Evolutionary conservation across 805 yeast species (phyloP), one percentile per base, ranked within the genome.

Genomic region (Pichia occidentalis): DNA sequence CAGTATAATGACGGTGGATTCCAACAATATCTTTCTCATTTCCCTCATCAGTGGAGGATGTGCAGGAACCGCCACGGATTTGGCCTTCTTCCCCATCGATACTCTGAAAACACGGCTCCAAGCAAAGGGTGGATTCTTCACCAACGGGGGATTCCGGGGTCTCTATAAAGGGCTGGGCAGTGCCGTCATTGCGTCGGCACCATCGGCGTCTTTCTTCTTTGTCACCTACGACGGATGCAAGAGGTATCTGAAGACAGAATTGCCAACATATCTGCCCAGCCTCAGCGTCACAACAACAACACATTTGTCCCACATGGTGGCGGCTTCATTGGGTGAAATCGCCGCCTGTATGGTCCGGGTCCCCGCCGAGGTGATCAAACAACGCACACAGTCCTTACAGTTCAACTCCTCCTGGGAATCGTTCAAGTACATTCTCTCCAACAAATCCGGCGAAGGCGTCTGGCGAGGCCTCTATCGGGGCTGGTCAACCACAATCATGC

Each of bases 331-430:
- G 11, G 98, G 98, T 40, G 99, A 92, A 55, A 68, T 87, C 12
- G 81, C 92, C 1, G 98, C 98, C 0, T 92, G 99, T 59, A 61
- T 81, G 41, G 92, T 92, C 2, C 69, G 99, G 41, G 99, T 92
- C 1, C 99, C 99, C 0, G 94, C 95, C 0, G 99, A 92, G 56
- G 95, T 92, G 19, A 77, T 92, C 50, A 92, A 92, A 61, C 98
- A 92, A 62, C 69, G 97, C 41, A 84, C 97, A 1, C 99, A 92
- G 59, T 77, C 95, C 0, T 64, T 77, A 28, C 69, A 66, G 34
- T 65, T 67, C 50, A 57, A 62, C 28, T 61, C 75, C 0, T 85
- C 96, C 8, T 67, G 68, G 58, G 75, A 75, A 32, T 83, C 95
- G 11, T 70, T 92, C 43, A 67, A 67, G 49, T 65, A 71, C 37